Base-by-base conservation (phyloP, 495 filamentous ascomycete genomes). In the Letharia columbiana region DNA sequence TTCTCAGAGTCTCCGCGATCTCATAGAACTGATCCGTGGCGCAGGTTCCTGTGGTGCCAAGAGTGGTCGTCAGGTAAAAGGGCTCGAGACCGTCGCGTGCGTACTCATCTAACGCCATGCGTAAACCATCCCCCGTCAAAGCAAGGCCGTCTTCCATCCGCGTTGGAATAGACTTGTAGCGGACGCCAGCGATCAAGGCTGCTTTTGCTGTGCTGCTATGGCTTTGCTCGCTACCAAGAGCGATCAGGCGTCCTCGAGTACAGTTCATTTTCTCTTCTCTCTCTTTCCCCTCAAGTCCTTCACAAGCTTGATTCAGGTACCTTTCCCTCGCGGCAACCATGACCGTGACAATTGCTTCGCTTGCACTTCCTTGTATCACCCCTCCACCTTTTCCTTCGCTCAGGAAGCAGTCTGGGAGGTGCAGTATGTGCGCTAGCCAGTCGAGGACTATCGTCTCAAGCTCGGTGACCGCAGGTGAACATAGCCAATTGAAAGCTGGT, bases 401-500 rank as follows among this genome's bases (percentile, higher is more conserved):
- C 23, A 92, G 78, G 72, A 88, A 97, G 71, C 86, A 89, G 13
- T 80, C 75, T 0, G 93, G 92, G 18, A 98, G 80, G 18, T 75
- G 83, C 45, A 97, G 75, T 17, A 90, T 78, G 68, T 88, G 83
- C 33, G 87, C 90, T 23, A 98, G 76, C 93, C 93, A 98, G 76
- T 97, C 94, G 68, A 98, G 82, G 42, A 96, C 89, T 57, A 96
- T 85, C 0, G 94, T 97, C 78, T 98, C 94, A 56, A 98, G 82
- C 73, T 98, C 94, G 7, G 94, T 98, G n/a, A 94, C 87, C 28
- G 89, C 94, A 2, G 94, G 94, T 4, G 88, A 91, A 75, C 93
- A 97, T 60, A 97, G 84, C 94, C 94, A 98, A 76, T 97, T 97
- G 82, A 98, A 98, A 12, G 90, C 90, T 15, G 94, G 91, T 4